Base-by-base conservation (phyloP, 2,329 filamentous ascomycete species). In the Aspergillus fumigatus region DNA sequence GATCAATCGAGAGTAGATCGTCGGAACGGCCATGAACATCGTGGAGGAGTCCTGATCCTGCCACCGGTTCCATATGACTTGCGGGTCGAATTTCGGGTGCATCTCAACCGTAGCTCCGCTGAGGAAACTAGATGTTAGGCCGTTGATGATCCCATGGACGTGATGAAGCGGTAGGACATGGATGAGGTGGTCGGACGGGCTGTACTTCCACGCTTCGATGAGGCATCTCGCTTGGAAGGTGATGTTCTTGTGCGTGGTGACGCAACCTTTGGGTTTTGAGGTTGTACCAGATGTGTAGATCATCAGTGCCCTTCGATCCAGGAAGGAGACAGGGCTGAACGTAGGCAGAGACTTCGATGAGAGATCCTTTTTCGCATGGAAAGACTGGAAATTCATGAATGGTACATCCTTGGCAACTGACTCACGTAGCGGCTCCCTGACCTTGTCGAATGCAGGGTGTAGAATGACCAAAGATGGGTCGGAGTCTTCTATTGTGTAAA, bases 11-110 rank as follows among this genome's bases (percentile, higher is more conserved):
- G 78, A 76, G 65, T 80, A 82, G 29, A 81, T 79, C 1, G 79
- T 81, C 3, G 79, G 79, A 1, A 82, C 79, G 17, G 77, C 79
- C 61, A 78, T 77, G 69, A 82, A 82, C 70, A 81, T 75, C 0
- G 76, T 73, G 27, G 77, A 70, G 48, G 70, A 67, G 59, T 73
- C 75, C 53, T 60, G 65, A 29, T 67, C 70, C 56, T 69, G 67
- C 77, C 77, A 81, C 17, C 79, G 72, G 21, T 72, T 66, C 79
- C 79, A 82, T 62, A 80, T 77, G 54, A 72, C 61, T 61, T 69
- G 61, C 10, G 75, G 68, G 50, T 79, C 72, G 68, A 81, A 75
- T 62, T 75, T 72, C 49, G 75, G 61, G 62, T 78, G 61, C 74
- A 81, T 80, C 61, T 81, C 79, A 45, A 81, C 77, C 0, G 76